A percentile compares a stretch with the other conserved stretches of the same genome.
These are phyloP conservation scores for Ophiostoma populinum DNA, from an alignment of 2,329 filamentous ascomycete genomes.

Conservation along the genomic window DNA sequence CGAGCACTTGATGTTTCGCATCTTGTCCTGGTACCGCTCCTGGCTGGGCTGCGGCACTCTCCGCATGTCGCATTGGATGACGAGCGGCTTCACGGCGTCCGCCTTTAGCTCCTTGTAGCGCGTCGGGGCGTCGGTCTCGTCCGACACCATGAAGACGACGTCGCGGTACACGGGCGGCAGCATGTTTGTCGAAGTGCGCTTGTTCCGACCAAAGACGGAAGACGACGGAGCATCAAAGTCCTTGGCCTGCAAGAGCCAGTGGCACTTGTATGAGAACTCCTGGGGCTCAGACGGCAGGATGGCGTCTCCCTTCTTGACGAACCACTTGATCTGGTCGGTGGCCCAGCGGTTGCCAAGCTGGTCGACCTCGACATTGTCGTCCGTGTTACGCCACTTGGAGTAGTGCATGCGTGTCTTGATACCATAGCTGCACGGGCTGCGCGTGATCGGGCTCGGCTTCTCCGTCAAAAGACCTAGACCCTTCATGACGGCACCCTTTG, in stretches of 20 bases:
- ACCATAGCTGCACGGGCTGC: conserved; percentile 12
- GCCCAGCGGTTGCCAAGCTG: conserved; percentile 12
- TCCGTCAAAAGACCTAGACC: conserved; percentile 14
- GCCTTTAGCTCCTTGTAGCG: conserved; percentile 9
- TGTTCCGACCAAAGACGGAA: conserved; percentile 2
- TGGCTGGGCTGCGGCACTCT: conserved; percentile 9
- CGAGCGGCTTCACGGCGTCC: conserved; percentile 6
- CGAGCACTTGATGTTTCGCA: conserved; percentile 4
- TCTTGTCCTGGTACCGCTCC: neutral
- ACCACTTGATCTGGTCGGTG: conserved; percentile 14
- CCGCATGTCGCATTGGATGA: conserved; percentile 12
- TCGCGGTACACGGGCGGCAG: conserved; percentile 10
- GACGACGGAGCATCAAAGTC: conserved; percentile 5
- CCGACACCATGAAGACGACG: conserved; percentile 12
- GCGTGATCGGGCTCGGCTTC: conserved; percentile 8
- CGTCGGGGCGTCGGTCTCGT: conserved; percentile 9
- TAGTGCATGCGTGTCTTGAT: conserved; percentile 12
- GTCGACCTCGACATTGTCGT: conserved; percentile 9
- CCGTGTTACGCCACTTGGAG: conserved; percentile 9
- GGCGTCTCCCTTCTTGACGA: conserved; percentile 12
- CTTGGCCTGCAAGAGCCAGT: conserved; percentile 11
- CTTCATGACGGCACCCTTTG: conserved; percentile 14
- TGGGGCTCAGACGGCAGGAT: conserved; percentile 12
- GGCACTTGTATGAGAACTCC: conserved; percentile 10
- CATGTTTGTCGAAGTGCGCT: neutral